Conservation (phyloP, 73 alveolate genomes). For the Tetrahymena borealis region DNA sequence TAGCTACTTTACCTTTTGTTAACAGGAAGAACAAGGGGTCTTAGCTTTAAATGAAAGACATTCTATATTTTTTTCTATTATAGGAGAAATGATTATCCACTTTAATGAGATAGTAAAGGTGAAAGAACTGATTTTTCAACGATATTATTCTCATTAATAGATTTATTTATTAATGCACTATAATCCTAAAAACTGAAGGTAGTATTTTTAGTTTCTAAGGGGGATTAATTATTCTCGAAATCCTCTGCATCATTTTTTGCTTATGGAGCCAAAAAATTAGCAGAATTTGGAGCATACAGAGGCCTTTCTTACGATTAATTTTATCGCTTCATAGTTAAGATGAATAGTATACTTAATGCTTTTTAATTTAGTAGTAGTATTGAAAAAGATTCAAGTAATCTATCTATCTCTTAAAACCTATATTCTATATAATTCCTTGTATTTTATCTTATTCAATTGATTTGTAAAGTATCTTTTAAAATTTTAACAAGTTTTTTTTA, state of each 20-base stretch:
- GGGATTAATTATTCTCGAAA: not conserved
- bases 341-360: no score
- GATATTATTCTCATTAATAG: not conserved
- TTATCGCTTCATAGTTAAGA: no score
- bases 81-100: not conserved
- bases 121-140: not conserved
- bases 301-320: no score
- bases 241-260: not conserved
- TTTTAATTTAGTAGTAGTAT: no score
- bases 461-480: not conserved
- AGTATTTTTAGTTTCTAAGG: not conserved
- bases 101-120: not conserved
- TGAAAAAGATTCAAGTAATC: not conserved
- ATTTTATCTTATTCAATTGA: not conserved
- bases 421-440: not conserved
- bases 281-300: no score
- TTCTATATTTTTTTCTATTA: not conserved
- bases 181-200: not conserved
- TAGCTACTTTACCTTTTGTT: not conserved
- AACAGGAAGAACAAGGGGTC: not conserved
- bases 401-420: not conserved
- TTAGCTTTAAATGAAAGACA: not conserved
- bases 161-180: not conserved
- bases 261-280: no score
- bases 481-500: not conserved